These are phyloP conservation scores for Lactifluus hygrophoroides DNA, from an alignment of 768 basidiomycete genomes.

Conservation along the genomic window DNA sequence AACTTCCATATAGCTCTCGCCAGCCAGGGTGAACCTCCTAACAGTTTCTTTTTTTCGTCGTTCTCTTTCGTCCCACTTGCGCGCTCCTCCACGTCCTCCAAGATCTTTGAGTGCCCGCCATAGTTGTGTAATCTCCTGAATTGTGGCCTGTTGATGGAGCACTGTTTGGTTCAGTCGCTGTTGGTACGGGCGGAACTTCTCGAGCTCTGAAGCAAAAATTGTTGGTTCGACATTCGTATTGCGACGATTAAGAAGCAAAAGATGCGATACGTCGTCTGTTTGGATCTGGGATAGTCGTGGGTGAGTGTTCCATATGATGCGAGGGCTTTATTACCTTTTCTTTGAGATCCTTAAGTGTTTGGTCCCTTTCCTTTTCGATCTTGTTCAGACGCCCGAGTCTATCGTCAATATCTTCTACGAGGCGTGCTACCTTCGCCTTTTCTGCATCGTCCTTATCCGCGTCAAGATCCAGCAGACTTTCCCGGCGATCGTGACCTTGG, in stretches of 20 bases:
- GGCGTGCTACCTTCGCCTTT: conserved; percentile 52
- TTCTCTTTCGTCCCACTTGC: conserved; percentile 77
- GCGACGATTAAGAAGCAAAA: conserved; percentile 84
- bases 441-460: conserved; percentile 59
- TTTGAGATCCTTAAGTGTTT: conserved; percentile 89
- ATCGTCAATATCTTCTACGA: conserved; percentile 72
- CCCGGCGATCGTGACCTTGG: conserved; percentile 30
- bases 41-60: conserved; percentile 69
- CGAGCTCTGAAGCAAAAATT: conserved; percentile 86
- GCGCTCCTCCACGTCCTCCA: conserved; percentile 66
- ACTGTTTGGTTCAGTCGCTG: conserved; percentile 71
- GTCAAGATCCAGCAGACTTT: conserved; percentile 67
- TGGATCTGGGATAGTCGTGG: conserved; percentile 53
- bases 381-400: conserved; percentile 68
- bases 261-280: conserved; percentile 92
- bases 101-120: conserved; percentile 70
- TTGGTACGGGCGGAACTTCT: conserved; percentile 92
- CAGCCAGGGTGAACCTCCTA: conserved; percentile 60
- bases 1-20: conserved; percentile 82
- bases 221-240: conserved; percentile 76
- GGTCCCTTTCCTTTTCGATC: conserved; percentile 75
- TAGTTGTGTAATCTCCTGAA: conserved; percentile 67
- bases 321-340: conserved; percentile 58
- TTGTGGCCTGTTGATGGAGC: conserved; percentile 59
- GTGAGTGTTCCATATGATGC: neutral